A percentile compares a stretch with the other conserved stretches of the same genome.
phyloP scores from a whole-genome alignment of 139 green algal species.

The Chlamydomonas incerta region DNA sequence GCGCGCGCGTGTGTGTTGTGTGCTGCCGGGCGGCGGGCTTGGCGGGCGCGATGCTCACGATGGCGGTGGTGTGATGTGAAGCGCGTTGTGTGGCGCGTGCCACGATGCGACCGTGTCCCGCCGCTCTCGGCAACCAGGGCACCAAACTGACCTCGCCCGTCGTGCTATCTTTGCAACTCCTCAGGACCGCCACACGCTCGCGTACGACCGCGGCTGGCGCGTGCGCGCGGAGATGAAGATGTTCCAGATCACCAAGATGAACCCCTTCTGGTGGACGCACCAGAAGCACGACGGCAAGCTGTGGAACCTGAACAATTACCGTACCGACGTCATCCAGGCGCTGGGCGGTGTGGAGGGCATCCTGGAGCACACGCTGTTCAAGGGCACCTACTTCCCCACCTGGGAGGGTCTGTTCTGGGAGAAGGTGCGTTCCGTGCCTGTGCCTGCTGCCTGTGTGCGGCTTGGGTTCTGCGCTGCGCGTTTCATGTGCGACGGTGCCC shows the following conservation, averaged over 20 bases:
- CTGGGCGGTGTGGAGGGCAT: conserved; percentile 99
- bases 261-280: conserved; percentile 99
- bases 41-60: too few species aligned
- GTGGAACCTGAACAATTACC: conserved; percentile 99
- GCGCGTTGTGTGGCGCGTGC: too few species aligned
- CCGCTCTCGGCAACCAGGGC: too few species aligned
- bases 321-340: conserved; percentile 97
- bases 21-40: too few species aligned
- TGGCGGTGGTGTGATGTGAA: too few species aligned
- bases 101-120: too few species aligned
- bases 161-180: conserved; percentile 61
- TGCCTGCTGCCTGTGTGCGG: too few species aligned
- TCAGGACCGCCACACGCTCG: conserved; percentile 96
- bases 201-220: conserved; percentile 99
- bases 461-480: too few species aligned
- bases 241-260: conserved; percentile 87
- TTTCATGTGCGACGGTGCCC: too few species aligned
- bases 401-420: conserved; percentile 99
- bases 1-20: background rate
- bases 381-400: conserved; percentile 99
- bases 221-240: conserved; percentile 98
- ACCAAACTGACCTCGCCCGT: too few species aligned
- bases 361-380: conserved; percentile 99
- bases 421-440: conserved; percentile 88
- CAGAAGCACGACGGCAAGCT: conserved; percentile 99